Percentiles rank a stretch among this genome's conserved stretches.
Evolutionary conservation across 2,329 filamentous ascomycete genomes (phyloP).

Genomic region (Trichoderma guizhouense): DNA sequence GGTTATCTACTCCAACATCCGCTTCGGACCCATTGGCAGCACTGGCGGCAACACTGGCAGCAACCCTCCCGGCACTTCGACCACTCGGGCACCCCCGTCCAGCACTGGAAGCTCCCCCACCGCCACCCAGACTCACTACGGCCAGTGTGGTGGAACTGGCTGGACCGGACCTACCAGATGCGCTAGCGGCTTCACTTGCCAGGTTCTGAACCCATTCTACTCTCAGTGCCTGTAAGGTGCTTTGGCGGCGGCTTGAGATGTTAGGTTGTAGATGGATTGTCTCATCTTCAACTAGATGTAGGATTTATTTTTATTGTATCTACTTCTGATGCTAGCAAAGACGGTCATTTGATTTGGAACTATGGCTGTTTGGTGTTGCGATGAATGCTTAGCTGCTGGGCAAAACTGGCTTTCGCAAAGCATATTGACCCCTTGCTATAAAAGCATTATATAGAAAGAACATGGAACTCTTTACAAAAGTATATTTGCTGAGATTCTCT

Average conservation of each 20-base stretch:
- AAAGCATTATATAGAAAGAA: neutral
- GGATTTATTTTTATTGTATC: neutral
- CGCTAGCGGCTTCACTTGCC: slow-evolving; percentile 35
- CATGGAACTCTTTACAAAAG: neutral
- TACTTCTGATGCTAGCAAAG: neutral
- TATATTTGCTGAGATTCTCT: too few relatives aligned
- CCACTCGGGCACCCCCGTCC: neutral
- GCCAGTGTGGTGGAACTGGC: slow-evolving; percentile 38
- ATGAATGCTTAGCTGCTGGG: neutral
- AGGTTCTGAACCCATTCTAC: slow-evolving; percentile 39
- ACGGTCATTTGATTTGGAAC: neutral
- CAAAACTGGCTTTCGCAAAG: neutral
- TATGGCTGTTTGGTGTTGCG: neutral
- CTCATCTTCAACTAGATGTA: neutral
- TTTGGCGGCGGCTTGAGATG: neutral
- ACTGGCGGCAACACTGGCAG: slow-evolving; percentile 34
- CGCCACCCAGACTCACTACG: slow-evolving; percentile 28
- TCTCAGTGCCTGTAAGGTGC: slow-evolving; percentile 38
- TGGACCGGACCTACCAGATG: slow-evolving; percentile 38
- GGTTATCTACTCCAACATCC: slow-evolving; percentile 59
- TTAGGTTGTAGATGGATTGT: neutral
- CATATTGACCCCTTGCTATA: neutral
- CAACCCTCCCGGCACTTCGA: slow-evolving; percentile 12
- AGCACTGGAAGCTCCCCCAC: neutral
- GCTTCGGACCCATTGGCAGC: slow-evolving; percentile 52